Conservation (phyloP, 192 early-diverging fungal genomes). For the Piromyces finnis region DNA sequence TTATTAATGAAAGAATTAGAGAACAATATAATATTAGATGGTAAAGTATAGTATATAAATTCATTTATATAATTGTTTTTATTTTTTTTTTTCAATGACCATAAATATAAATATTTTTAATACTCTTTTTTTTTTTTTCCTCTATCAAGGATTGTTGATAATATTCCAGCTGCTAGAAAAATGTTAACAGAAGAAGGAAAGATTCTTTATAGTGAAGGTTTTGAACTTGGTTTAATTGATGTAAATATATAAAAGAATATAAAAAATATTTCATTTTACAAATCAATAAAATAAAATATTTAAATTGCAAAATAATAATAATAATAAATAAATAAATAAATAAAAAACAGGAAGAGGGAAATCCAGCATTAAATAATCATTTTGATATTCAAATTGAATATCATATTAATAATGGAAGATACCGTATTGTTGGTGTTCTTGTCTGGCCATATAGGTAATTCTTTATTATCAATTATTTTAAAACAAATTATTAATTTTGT, state of each 20-base stretch:
- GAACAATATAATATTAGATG: slow-evolving; percentile 65
- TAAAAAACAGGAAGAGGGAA: neutral
- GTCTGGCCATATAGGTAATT: slow-evolving; percentile 48
- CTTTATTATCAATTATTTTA: neutral
- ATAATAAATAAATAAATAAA: slow-evolving; percentile 1
- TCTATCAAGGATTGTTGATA: slow-evolving; percentile 78
- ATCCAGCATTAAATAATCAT: slow-evolving; percentile 61
- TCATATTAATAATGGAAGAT: slow-evolving; percentile 37
- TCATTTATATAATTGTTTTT: too few species aligned
- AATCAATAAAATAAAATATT: too few species aligned
- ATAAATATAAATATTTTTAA: too few species aligned
- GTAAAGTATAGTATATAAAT: slow-evolving; percentile 2
- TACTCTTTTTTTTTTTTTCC: too few species aligned
- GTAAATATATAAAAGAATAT: neutral
- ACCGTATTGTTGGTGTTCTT: slow-evolving; percentile 76
- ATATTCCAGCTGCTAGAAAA: slow-evolving; percentile 59
- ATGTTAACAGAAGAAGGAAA: slow-evolving; percentile 1
- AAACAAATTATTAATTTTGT: too few species aligned
- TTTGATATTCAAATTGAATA: slow-evolving; percentile 71
- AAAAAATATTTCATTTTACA: too few species aligned
- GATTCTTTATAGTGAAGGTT: neutral
- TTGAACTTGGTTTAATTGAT: neutral
- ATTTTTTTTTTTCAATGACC: too few species aligned
- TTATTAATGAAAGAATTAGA: slow-evolving; percentile 67
- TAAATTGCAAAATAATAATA: too few species aligned